Percentiles rank a stretch among this genome's conserved stretches.
Conservation (phyloP, 345 rosid genomes). For the Moringa oleifera region DNA sequence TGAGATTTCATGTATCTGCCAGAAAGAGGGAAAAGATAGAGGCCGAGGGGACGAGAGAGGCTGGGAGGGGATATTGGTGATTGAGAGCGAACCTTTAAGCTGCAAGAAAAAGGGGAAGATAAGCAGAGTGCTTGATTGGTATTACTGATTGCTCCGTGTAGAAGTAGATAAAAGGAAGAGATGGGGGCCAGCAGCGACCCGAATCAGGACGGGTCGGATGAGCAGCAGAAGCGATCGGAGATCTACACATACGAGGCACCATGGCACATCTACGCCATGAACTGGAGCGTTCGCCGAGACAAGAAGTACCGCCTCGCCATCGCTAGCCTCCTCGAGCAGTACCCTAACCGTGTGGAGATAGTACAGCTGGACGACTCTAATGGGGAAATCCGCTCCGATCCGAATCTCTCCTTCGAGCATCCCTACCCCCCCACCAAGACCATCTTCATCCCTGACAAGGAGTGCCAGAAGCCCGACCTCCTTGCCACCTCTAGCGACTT, state of each 20-base stretch:
- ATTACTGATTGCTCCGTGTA: no score
- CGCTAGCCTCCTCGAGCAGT: slow-evolving; percentile 82
- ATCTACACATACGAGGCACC: slow-evolving; percentile 97
- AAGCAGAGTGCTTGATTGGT: no score
- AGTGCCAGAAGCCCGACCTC: slow-evolving; percentile 82
- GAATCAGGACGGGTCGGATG: slow-evolving; percentile 73
- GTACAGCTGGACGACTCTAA: slow-evolving; percentile 95
- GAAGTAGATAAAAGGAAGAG: no score
- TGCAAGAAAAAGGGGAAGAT: no score
- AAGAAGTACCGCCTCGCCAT: slow-evolving; percentile 94
- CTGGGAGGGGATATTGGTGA: no score
- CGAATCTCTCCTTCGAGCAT: slow-evolving; percentile 84
- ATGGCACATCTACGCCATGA: slow-evolving; percentile 98
- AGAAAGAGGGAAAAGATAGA: no score
- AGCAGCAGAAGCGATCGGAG: slow-evolving; percentile 93
- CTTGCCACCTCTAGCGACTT: slow-evolving; percentile 89
- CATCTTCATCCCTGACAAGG: slow-evolving; percentile 91
- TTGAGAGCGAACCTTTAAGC: no score
- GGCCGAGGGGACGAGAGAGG: no score
- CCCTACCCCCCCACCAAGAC: slow-evolving; percentile 87
- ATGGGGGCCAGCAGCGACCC: slow-evolving; percentile 83
- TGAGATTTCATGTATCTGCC: no score
- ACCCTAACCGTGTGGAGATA: slow-evolving; percentile 74
- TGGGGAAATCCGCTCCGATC: slow-evolving; percentile 90
- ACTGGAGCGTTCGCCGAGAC: slow-evolving; percentile 99